phyloP scores from a whole-genome alignment of 2,329 filamentous ascomycete species.

The Thelonectria discophora region DNA sequence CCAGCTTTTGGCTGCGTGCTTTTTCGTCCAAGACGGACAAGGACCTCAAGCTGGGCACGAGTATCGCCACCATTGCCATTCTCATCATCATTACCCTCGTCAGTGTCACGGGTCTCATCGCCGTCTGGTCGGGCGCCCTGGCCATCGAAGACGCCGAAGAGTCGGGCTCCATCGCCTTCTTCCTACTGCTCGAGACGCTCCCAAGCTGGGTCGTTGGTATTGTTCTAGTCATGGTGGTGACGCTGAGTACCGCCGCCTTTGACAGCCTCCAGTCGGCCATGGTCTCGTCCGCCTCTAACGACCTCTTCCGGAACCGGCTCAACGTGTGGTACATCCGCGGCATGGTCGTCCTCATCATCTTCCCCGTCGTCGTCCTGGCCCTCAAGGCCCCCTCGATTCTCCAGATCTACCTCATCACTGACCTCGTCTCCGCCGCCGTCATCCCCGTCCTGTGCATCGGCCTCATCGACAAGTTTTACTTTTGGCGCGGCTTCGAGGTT shows the following conservation, averaged over 20 bases:
- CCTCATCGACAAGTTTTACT: conserved; percentile 74
- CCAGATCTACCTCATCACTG: conserved; percentile 84
- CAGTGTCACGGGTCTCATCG: conserved; percentile 76
- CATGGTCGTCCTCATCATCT: conserved; percentile 75
- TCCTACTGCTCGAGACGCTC: conserved; percentile 75
- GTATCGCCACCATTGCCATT: conserved; percentile 71
- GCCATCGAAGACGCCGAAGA: conserved; percentile 64
- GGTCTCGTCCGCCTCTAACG: conserved; percentile 85
- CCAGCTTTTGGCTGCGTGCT: conserved; percentile 84
- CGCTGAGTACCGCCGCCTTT: conserved; percentile 79
- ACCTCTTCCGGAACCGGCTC: conserved; percentile 83
- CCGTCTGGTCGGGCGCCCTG: conserved; percentile 79
- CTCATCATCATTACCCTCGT: conserved; percentile 77
- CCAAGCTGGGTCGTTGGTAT: conserved; percentile 85
- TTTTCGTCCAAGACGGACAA: conserved; percentile 83
- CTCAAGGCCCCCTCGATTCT: conserved; percentile 78
- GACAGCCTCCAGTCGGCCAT: conserved; percentile 85
- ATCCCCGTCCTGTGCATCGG: conserved; percentile 81
- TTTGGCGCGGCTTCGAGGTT: conserved; percentile 83
- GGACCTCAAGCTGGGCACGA: conserved; percentile 78
- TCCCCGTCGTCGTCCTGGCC: conserved; percentile 78
- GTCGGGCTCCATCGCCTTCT: conserved; percentile 75
- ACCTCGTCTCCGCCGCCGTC: conserved; percentile 78
- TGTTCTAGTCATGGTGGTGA: conserved; percentile 81
- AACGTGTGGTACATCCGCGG: conserved; percentile 77